Percentiles rank a stretch among this genome's conserved stretches.
These are phyloP conservation scores for Babesia bovis DNA, from an alignment of 169 alveolate genomes.

Conservation along the genomic window DNA sequence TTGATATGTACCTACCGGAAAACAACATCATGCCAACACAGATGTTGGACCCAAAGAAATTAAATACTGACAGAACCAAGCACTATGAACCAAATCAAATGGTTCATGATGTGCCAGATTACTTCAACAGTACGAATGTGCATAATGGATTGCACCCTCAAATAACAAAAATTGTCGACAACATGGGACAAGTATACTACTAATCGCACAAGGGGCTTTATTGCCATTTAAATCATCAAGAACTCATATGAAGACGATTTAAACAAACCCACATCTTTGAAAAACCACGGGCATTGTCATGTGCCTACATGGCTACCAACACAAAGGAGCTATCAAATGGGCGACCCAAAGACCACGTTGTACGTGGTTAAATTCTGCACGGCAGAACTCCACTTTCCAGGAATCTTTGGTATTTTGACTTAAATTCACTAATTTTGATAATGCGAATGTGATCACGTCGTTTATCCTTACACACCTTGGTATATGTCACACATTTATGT, in stretches of 20 bases:
- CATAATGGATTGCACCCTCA: conserved; percentile 4
- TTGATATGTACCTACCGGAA: not conserved
- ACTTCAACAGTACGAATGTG: not conserved
- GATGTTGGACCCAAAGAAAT: not conserved
- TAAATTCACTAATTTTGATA: not conserved
- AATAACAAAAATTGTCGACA: not conserved
- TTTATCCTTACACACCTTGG: not conserved
- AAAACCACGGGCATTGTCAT: too few species aligned
- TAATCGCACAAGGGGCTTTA: not conserved
- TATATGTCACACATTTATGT: not conserved
- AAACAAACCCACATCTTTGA: too few species aligned
- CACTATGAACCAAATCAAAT: not conserved
- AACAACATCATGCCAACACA: not conserved
- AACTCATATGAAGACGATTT: too few species aligned
- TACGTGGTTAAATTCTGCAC: not conserved
- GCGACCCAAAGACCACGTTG: not conserved
- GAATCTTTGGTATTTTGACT: conserved; percentile 8
- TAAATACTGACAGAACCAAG: not conserved
- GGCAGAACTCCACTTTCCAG: not conserved
- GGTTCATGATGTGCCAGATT: not conserved
- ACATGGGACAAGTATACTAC: conserved; percentile 10
- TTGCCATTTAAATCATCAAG: too few species aligned
- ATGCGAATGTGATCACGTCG: not conserved
- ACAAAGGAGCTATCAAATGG: not conserved
- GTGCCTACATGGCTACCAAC: too few species aligned